Evolutionary conservation across 768 basidiomycete species (phyloP), one percentile per base, ranked within the genome.

Genomic region (Ephemerocybe angulata): DNA sequence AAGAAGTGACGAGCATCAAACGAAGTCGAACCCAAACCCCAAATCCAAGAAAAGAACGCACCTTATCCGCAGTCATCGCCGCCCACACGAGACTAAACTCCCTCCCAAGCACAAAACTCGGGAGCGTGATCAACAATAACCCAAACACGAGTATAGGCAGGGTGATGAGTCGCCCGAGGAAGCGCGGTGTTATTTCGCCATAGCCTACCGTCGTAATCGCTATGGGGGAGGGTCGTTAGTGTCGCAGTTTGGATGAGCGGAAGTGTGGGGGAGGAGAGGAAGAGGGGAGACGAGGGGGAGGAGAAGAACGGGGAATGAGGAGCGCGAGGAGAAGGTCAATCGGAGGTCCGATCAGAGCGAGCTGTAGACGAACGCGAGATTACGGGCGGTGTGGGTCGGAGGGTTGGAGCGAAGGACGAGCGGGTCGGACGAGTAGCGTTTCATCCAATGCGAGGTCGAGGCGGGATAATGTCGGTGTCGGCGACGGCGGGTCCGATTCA

Each of bases 51-150:
- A n/a, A n/a, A n/a, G n/a, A n/a, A n/a, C n/a, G n/a, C n/a, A n/a
- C n/a, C n/a, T n/a, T n/a, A n/a, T 76, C 68, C 19, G 65, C 70
- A 0, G 77, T 78, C 90, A 94, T 92, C 28, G 77, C 79, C 54
- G 94, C 92, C 88, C 93, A 97, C 1, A 94, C 90, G 12, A 86
- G 73, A 56, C 90, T 91, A 67, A 97, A 97, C 66, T 97, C 93
- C 33, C 93, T 74, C 0, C 93, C 93, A 13, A 97, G 82, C 1
- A 97, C 93, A 64, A 97, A 96, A 63, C 85, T 88, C 6, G 93
- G 93, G 4, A 96, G 78, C 0, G 93, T 94, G 64, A 97, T 93
- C 38, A 95, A 77, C 0, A 97, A 77, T 10, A 96, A 76, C 2
- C 93, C 93, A 61, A 91, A 95, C 12, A 91, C 79, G 46, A 97